Conservation (phyloP, 257 asterid species). For the Voacanga thouarsii region DNA sequence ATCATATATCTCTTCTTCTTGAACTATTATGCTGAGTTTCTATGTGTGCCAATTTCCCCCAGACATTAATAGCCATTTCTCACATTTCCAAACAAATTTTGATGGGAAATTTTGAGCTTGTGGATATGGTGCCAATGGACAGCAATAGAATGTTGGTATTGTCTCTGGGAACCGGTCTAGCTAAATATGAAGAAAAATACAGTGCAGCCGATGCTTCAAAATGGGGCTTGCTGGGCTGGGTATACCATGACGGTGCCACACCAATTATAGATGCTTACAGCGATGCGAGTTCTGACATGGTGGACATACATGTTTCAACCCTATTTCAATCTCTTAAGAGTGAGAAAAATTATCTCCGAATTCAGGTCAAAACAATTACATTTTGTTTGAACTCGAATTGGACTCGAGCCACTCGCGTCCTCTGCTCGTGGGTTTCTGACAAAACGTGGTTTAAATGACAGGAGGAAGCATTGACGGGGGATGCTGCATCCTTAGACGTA, state of each 20-base stretch:
- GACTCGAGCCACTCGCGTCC: neutral
- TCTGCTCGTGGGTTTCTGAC: neutral
- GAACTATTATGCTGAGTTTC: no score
- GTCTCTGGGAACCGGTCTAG: constrained; percentile 54
- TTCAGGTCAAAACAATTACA: constrained; percentile 41
- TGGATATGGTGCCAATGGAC: constrained; percentile 48
- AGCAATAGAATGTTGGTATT: constrained; percentile 45
- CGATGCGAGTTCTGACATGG: constrained; percentile 67
- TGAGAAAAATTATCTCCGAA: constrained; percentile 57
- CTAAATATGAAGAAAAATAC: constrained; percentile 48
- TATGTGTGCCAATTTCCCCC: neutral
- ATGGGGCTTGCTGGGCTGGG: constrained; percentile 71
- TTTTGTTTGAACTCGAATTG: no score
- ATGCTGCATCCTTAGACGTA: constrained; percentile 49
- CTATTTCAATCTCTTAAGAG: constrained; percentile 52
- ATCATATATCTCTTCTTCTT: neutral
- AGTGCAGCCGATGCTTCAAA: constrained; percentile 40
- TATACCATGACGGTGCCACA: constrained; percentile 44
- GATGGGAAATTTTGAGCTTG: constrained; percentile 36
- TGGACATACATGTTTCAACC: constrained; percentile 69
- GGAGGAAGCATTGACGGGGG: constrained; percentile 19
- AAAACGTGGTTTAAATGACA: neutral
- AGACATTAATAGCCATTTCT: constrained; percentile 64
- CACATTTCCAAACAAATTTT: constrained; percentile 52
- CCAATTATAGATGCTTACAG: constrained; percentile 54